phyloP scores from a whole-genome alignment of 208 protist species.

The Vickermania spadyakhi region DNA sequence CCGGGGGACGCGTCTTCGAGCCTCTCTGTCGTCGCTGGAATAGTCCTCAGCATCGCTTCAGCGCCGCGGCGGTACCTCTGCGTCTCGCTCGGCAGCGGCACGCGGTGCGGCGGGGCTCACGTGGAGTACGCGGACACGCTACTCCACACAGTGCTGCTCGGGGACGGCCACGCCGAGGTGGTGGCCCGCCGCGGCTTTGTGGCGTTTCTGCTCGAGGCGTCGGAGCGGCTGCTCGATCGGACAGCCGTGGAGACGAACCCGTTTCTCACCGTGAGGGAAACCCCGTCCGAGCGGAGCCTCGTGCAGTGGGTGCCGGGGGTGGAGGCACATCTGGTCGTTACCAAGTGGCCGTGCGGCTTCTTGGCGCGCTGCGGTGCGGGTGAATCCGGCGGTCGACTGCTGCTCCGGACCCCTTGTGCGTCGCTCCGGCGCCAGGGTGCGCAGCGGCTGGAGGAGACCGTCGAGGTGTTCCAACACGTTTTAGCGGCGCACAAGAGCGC shows the following conservation, averaged over 20 bases:
- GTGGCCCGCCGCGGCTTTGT: conserved; percentile 70
- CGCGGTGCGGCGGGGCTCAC: conserved; percentile 45
- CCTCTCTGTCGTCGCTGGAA: too few relatives aligned
- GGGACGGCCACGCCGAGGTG: conserved; percentile 82
- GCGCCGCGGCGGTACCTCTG: conserved; percentile 37
- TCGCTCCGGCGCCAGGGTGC: background rate
- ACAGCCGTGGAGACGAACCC: background rate
- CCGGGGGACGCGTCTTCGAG: too few relatives aligned
- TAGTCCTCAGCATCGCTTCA: too few relatives aligned
- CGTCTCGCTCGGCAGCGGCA: conserved; percentile 69
- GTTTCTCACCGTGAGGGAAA: background rate
- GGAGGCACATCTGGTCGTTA: conserved; percentile 52
- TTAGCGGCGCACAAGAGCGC: conserved; percentile 40
- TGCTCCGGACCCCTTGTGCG: conserved; percentile 35
- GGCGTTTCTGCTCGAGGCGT: conserved; percentile 40
- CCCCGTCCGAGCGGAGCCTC: background rate
- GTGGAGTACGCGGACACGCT: conserved; percentile 10
- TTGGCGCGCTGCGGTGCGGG: conserved; percentile 28
- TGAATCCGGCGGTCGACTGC: conserved; percentile 36
- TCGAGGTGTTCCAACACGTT: conserved; percentile 13
- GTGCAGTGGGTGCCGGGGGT: conserved; percentile 13
- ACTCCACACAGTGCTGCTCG: background rate
- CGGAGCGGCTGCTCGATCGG: background rate
- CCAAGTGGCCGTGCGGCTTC: conserved; percentile 61
- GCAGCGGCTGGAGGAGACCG: background rate